Evolutionary conservation across 331 rosid species (phyloP), one percentile per base, ranked within the genome.

Genomic region (Stylosanthes scabra): DNA sequence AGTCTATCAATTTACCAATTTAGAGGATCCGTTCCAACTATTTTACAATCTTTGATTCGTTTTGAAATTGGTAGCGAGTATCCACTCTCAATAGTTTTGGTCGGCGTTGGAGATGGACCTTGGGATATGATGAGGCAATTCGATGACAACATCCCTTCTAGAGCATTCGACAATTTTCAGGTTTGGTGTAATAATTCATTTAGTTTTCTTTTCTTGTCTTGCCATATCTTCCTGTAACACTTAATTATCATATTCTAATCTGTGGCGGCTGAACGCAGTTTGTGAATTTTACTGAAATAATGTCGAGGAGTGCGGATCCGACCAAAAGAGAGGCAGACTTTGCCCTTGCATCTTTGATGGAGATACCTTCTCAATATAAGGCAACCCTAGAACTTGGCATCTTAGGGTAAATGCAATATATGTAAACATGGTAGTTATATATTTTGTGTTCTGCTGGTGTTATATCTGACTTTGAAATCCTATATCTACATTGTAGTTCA

Each of bases 41-140:
- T 68, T 12, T 59, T 20, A 63, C 55, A 65, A 63, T 66, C 84
- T 82, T 54, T 74, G 60, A 49, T 75, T 71, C 47, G 6, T 37
- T 28, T 69, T 41, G 39, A 60, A 56, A 75, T 71, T 82, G 74
- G 87, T 96, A 93, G 98, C 37, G 81, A 84, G 76, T 89, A 85
- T 72, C 97, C 98, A 28, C 74, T 93, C 81, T 93, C 98, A 61
- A 93, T 93, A 78, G 82, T 93, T 74, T 42, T 93, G 71, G 98
- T 93, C 12, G 98, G 98, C 65, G 93, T 93, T 5, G 97, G 98
- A 85, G 98, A 93, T 83, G 97, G 98, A 72, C 97, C 98, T 4
- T 93, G 97, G 97, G 98, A 93, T 68, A 85, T 78, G 88, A 93
- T 93, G 98, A 82, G 74, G 79, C 91, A 89, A 80, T 93, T 93